phyloP scores from a whole-genome alignment of 2,329 filamentous ascomycete species.

The Dactylonectria estremocensis region DNA sequence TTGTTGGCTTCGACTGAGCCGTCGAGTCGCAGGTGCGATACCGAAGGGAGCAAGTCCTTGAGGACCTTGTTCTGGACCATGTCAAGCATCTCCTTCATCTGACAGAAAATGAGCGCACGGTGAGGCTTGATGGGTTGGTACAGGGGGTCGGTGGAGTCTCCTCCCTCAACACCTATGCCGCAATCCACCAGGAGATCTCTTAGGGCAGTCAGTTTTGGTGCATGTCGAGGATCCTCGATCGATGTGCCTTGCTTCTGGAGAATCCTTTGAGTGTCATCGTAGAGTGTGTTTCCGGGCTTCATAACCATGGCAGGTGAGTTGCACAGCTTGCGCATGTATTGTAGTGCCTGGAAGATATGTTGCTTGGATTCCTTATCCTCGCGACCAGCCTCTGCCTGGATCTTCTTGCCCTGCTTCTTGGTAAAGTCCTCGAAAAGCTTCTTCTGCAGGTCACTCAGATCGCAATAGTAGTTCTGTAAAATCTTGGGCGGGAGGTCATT shows the following conservation, averaged over 20 bases:
- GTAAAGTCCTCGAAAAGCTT: slow-evolving; percentile 97
- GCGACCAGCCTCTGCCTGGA: slow-evolving; percentile 86
- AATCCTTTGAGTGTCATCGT: slow-evolving; percentile 87
- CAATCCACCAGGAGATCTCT: slow-evolving; percentile 98
- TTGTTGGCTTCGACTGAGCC: slow-evolving; percentile 93
- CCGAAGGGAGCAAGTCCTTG: slow-evolving; percentile 89
- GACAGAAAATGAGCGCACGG: slow-evolving; percentile 96
- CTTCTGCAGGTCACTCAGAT: slow-evolving; percentile 93
- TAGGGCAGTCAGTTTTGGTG: slow-evolving; percentile 92
- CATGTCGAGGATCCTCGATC: slow-evolving; percentile 88
- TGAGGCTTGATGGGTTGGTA: slow-evolving; percentile 94
- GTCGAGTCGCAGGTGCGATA: slow-evolving; percentile 95
- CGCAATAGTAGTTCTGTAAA: slow-evolving; percentile 98
- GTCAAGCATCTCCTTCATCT: slow-evolving; percentile 99
- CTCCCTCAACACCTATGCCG: slow-evolving; percentile 86
- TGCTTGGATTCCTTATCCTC: slow-evolving; percentile 95
- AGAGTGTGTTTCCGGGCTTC: slow-evolving; percentile 93
- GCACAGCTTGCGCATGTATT: slow-evolving; percentile 99
- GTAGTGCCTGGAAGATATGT: slow-evolving; percentile 98
- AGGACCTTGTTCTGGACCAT: slow-evolving; percentile 97
- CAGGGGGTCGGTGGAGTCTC: slow-evolving; percentile 71
- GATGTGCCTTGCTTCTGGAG: slow-evolving; percentile 84
- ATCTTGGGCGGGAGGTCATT: slow-evolving; percentile 98
- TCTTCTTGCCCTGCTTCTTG: slow-evolving; percentile 91
- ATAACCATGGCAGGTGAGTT: slow-evolving; percentile 97